Evolutionary conservation across 495 filamentous ascomycete species (phyloP).

Genomic region (Aspergillus asperescens): DNA sequence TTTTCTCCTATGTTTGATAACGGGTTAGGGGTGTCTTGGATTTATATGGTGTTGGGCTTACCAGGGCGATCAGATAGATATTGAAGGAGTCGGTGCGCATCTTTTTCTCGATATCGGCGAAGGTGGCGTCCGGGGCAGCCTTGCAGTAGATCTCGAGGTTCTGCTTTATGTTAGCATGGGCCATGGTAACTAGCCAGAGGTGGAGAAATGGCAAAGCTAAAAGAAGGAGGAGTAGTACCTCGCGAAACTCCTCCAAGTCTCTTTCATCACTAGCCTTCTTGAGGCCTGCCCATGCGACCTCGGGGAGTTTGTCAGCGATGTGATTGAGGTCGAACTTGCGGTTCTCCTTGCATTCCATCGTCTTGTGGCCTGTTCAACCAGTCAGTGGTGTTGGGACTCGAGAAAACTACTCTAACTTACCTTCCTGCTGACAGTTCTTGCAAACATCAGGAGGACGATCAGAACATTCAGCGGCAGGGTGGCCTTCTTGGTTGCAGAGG

Average conservation of each 20-base stretch:
- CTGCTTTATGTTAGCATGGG: constrained; percentile 30
- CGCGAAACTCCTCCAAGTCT: constrained; percentile 70
- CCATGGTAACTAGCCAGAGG: background rate
- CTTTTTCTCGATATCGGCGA: constrained; percentile 64
- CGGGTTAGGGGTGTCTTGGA: background rate
- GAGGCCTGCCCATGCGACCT: constrained; percentile 67
- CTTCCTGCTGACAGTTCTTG: constrained; percentile 69
- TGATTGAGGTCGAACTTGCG: constrained; percentile 60
- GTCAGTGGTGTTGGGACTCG: background rate
- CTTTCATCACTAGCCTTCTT: constrained; percentile 54
- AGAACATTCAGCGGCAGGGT: constrained; percentile 67
- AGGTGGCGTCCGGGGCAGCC: constrained; percentile 59
- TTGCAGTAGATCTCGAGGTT: constrained; percentile 69
- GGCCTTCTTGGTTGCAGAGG: constrained; percentile 66
- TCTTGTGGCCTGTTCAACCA: constrained; percentile 53
- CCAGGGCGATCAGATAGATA: constrained; percentile 70
- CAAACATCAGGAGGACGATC: constrained; percentile 58
- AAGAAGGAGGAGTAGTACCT: constrained; percentile 35
- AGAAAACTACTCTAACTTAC: constrained; percentile 32
- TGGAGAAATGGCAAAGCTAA: too few relatives aligned
- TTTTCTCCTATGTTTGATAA: constrained; percentile 42
- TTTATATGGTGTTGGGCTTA: constrained; percentile 15
- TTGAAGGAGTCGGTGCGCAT: constrained; percentile 61
- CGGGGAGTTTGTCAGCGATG: constrained; percentile 53
- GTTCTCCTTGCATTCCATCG: constrained; percentile 60